Evolutionary conservation across 208 protist genomes (phyloP), one percentile per base, ranked within the genome.

Genomic region (Herpetomonas samuelpessoai): DNA sequence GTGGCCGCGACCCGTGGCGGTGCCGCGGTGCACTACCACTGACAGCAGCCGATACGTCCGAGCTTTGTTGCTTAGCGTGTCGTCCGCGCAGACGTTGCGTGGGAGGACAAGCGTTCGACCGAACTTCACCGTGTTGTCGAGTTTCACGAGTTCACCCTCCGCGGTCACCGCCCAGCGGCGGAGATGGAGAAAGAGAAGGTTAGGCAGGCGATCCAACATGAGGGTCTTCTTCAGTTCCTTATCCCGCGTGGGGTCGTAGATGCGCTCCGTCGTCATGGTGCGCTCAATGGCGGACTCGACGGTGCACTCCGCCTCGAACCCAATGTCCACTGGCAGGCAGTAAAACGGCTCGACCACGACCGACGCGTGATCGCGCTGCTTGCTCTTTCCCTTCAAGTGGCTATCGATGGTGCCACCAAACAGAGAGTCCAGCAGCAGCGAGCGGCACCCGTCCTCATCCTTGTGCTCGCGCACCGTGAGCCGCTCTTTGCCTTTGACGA

Each of bases 151-250:
- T 35, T 92, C 81, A 3, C 85, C 83, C 54, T 95, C 85, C 10
- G 78, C 76, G 2, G 88, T 95, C n/a, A 91, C 68, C 10, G 83
- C 83, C 83, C 88, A 95, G 14, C 88, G 82, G 3, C 79, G 77
- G 3, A 95, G 58, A 38, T 95, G 86, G 16, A 93, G 29, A 12
- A 91, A 59, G 9, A 95, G 67, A n/a, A 95, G 55, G 0, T 65
- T 54, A 18, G 89, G 89, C 18, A 93, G 67, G 9, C 38, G 39
- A 2, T 62, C 69, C 2, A 95, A 50, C 0, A 69, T 66, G 6
- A 82, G 47, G n/a, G 82, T 86, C 62, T 89, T 91, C 21, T 78
- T 73, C 6, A 95, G 64, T 25, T 85, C 57, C 47, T 83, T 80
- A 18, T 74, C 71, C 1, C 74, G 70, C 21, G 60, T 73, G 19